A percentile compares a stretch with the other conserved stretches of the same genome.
Conservation (phyloP, 768 basidiomycete species). For the Tylopilus balloui region DNA sequence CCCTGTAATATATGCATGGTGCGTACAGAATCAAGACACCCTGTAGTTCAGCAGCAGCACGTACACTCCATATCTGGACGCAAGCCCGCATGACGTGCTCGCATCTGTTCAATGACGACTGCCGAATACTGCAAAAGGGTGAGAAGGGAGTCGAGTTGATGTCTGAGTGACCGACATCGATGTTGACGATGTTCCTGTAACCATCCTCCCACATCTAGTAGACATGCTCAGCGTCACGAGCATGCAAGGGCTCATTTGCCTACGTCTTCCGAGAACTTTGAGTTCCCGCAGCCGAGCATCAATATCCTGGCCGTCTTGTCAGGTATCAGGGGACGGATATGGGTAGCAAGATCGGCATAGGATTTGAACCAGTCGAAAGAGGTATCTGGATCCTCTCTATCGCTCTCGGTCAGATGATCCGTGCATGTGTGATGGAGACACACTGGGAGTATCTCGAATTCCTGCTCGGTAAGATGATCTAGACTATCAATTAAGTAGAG, state of each 20-base stretch:
- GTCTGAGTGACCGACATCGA: slow-evolving; percentile 49
- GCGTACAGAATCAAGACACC: not conserved
- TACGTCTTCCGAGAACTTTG: slow-evolving; percentile 74
- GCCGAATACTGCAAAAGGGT: slow-evolving; percentile 56
- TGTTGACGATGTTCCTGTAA: slow-evolving; percentile 74
- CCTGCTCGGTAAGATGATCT: slow-evolving; percentile 38
- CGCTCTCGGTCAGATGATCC: slow-evolving; percentile 4
- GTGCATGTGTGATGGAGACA: slow-evolving; percentile 19
- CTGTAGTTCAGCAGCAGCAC: slow-evolving; percentile 8
- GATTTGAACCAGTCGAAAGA: slow-evolving; percentile 88
- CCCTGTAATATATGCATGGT: slow-evolving; percentile 45
- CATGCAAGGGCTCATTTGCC: not conserved
- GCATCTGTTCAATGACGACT: slow-evolving; percentile 74
- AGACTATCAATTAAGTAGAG: not conserved
- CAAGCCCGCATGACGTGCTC: slow-evolving; percentile 39
- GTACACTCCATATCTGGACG: slow-evolving; percentile 72
- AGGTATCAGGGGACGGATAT: slow-evolving; percentile 60
- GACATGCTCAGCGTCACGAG: slow-evolving; percentile 1
- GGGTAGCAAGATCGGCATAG: slow-evolving; percentile 63
- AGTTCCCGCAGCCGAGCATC: slow-evolving; percentile 85
- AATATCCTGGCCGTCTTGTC: slow-evolving; percentile 57
- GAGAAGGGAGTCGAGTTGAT: not conserved
- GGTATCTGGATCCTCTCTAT: slow-evolving; percentile 53
- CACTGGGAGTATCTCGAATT: slow-evolving; percentile 66
- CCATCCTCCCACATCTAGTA: slow-evolving; percentile 86